phyloP scores from a whole-genome alignment of 257 asterid genomes.

The Salvia hispanica region DNA sequence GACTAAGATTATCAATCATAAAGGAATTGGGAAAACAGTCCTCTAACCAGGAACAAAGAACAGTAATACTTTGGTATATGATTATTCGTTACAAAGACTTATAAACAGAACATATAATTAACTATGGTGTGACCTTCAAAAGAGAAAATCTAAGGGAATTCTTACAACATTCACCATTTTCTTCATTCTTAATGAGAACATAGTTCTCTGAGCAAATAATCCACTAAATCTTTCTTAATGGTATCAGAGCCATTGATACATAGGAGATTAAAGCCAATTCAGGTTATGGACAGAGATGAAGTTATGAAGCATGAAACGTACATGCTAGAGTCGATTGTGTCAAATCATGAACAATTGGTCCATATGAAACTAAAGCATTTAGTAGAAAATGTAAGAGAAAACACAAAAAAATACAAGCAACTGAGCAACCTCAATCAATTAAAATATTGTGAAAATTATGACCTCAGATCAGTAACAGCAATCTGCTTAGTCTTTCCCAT shows the following conservation, averaged over 20 bases:
- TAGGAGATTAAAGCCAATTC: constrained; percentile 16
- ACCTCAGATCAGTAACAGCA: constrained; percentile 8
- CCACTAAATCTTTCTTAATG: background rate
- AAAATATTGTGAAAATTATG: background rate
- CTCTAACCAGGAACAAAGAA: constrained; percentile 7
- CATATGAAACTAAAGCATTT: background rate
- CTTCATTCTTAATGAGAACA: constrained; percentile 21
- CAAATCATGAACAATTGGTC: background rate
- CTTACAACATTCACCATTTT: background rate
- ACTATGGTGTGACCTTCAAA: constrained; percentile 13
- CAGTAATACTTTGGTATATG: background rate
- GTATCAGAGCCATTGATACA: constrained; percentile 12
- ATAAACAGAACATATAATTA: background rate
- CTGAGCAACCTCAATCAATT: constrained; percentile 12
- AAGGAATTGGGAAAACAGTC: background rate
- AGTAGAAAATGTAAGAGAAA: constrained; percentile 13
- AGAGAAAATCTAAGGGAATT: background rate
- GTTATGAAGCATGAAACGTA: background rate
- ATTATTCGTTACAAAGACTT: constrained; percentile 19
- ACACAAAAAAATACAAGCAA: constrained; percentile 4
- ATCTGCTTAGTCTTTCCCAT: background rate
- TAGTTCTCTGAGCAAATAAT: background rate
- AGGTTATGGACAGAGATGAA: too few relatives aligned
- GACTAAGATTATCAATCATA: constrained; percentile 16
- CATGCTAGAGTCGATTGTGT: constrained; percentile 5